These are phyloP conservation scores for Populus nigra DNA, from an alignment of 345 rosid genomes.

Conservation along the genomic window DNA sequence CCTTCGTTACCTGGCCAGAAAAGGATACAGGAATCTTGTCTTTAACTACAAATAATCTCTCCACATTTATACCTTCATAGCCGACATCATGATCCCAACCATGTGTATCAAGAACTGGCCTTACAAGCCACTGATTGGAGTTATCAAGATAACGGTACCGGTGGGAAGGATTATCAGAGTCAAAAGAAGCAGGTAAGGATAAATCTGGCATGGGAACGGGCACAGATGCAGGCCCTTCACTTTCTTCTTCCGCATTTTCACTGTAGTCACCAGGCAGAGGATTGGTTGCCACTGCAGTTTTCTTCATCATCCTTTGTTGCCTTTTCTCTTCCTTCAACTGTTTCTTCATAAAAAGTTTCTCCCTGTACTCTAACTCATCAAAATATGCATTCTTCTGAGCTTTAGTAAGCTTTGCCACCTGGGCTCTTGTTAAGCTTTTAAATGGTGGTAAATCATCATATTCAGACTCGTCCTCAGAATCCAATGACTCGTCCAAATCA, in stretches of 20 bases:
- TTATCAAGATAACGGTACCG: conserved; percentile 90
- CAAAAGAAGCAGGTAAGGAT: conserved; percentile 87
- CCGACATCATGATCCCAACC: conserved; percentile 99
- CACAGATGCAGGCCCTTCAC: conserved; percentile 68
- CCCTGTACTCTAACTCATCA: conserved; percentile 83
- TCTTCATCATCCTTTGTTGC: conserved; percentile 67
- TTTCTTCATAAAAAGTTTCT: conserved; percentile 80
- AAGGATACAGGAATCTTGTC: conserved; percentile 71
- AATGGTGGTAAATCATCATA: conserved; percentile 87
- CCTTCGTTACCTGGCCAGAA: conserved; percentile 87
- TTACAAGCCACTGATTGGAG: conserved; percentile 81
- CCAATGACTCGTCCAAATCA: conserved; percentile 70
- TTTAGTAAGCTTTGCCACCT: conserved; percentile 66
- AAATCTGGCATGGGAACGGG: conserved; percentile 94
- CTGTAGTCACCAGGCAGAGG: conserved; percentile 44
- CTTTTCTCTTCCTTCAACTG: conserved; percentile 85
- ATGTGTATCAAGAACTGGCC: conserved; percentile 93
- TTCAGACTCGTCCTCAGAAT: conserved; percentile 78
- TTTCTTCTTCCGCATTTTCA: conserved; percentile 74
- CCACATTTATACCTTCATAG: conserved; percentile 86
- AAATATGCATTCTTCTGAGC: conserved; percentile 83
- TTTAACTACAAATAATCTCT: conserved; percentile 71
- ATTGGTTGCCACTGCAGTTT: conserved; percentile 59
- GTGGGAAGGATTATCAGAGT: conserved; percentile 91
- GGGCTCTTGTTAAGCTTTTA: conserved; percentile 65